Evolutionary conservation across 169 alveolate species (phyloP), one percentile per base, ranked within the genome.

Genomic region (Eimeria tenella): DNA sequence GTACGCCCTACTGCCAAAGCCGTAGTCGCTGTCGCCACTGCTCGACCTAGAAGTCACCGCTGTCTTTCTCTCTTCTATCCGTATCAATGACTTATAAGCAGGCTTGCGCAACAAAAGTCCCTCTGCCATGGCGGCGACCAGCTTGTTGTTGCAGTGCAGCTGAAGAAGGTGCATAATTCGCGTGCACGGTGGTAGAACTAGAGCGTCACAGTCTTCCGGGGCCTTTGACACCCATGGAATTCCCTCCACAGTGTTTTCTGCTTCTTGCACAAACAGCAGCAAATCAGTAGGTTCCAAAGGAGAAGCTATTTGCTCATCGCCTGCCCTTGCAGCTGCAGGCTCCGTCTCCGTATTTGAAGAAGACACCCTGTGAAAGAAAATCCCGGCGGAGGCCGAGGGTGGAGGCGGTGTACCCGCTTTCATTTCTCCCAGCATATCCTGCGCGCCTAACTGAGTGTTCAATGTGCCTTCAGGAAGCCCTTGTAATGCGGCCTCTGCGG

Each of bases 131-230:
- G 93, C 93, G 4, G 93, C n/a, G 5, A 86, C 53, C 71, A 86
- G 71, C 11, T 23, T 71, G 91, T 63, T 91, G 74, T 79, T 73
- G 62, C 86, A 25, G 68, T 65, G 60, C 65, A 79, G 86, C 60
- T 50, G 84, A 83, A 79, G 86, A 58, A 65, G 63, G 75, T 91
- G 94, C 60, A 91, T 73, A 10, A 91, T 91, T 3, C 94, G 84
- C 56, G 74, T 65, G 75, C 94, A 91, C 4, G 91, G 94, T 23
- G 94, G 94, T 6, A 77, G 77, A 52, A 91, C 94, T 49, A 86
- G 70, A 10, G 94, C 94, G 19, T 63, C 81, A 81, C 94, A 50
- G 17, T 90, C 94, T 21, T 62, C 86, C 5, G 87, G 42, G 21
- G 79, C 60, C 23, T 88, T 42, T 42, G 77, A 77, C 4, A 63